phyloP scores from a whole-genome alignment of 176 grass and related monocot species.

The Eragrostis curvula region DNA sequence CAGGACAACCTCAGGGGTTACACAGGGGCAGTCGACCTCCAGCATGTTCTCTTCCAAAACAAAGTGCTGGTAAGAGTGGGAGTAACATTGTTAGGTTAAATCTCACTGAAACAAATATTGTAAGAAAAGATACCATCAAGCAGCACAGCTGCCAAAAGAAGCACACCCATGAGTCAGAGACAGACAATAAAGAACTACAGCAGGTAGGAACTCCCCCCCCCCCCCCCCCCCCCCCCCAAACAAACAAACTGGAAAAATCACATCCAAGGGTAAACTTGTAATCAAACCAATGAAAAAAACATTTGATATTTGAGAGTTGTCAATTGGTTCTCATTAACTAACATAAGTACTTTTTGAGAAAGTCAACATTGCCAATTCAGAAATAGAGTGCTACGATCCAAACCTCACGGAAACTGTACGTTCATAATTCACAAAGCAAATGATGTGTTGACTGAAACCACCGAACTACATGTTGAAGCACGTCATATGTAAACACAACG shows the following conservation, averaged over 20 bases:
- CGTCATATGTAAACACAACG: neutral
- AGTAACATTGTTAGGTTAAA: neutral
- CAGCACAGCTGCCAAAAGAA: neutral
- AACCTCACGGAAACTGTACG: neutral
- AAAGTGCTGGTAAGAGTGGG: constrained; percentile 62
- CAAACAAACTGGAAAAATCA: neutral
- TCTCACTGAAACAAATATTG: neutral
- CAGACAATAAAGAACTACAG: too few species aligned
- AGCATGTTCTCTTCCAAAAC: constrained; percentile 89
- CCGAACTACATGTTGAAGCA: neutral
- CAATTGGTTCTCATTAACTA: neutral
- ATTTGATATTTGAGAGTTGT: neutral
- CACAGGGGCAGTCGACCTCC: constrained; percentile 87
- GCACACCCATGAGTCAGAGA: neutral
- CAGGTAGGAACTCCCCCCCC: too few species aligned
- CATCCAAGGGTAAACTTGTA: neutral
- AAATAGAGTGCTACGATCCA: neutral
- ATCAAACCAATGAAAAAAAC: neutral
- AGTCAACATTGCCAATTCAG: neutral
- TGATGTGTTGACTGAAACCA: neutral
- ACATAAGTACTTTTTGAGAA: neutral
- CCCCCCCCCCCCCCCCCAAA: too few species aligned
- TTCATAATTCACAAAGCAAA: neutral
- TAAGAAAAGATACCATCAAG: neutral
- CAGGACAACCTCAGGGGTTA: constrained; percentile 71